Evolutionary conservation across 805 yeast species (phyloP).

Genomic region (Candida ascalaphidarum): DNA sequence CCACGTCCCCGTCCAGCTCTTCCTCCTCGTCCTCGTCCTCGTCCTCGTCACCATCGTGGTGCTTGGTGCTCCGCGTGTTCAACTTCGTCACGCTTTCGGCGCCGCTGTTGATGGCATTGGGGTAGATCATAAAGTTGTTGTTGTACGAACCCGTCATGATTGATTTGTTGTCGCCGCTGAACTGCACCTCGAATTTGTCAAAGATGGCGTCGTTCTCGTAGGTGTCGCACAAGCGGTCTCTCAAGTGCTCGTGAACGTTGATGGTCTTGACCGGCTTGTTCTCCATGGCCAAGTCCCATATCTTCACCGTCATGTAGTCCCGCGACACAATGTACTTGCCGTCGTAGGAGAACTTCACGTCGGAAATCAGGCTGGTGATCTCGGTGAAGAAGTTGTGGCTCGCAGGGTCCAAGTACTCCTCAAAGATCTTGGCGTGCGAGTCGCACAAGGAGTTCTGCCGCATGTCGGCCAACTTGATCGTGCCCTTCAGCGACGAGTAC

Average conservation of each 20-base stretch:
- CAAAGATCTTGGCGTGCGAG: constrained; percentile 76
- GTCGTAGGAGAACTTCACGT: constrained; percentile 83
- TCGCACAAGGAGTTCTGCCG: constrained; percentile 93
- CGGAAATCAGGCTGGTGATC: constrained; percentile 89
- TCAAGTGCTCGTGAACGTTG: constrained; percentile 89
- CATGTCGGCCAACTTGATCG: constrained; percentile 94
- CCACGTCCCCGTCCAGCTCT: constrained; percentile 15
- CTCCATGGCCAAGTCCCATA: constrained; percentile 98
- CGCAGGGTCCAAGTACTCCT: constrained; percentile 87
- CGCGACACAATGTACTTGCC: constrained; percentile 95
- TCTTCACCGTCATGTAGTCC: constrained; percentile 94
- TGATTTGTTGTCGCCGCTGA: constrained; percentile 85
- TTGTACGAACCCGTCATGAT: constrained; percentile 97
- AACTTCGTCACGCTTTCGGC: constrained; percentile 5
- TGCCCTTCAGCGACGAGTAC: constrained; percentile 93
- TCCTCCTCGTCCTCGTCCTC: constrained; percentile 24
- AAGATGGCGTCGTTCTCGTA: constrained; percentile 98
- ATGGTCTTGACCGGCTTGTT: constrained; percentile 89
- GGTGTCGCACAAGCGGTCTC: constrained; percentile 91
- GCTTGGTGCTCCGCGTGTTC: constrained; percentile 6
- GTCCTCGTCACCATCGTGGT: constrained; percentile 37
- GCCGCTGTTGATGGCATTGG: constrained; percentile 51
- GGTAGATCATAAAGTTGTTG: constrained; percentile 95
- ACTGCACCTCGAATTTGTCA: constrained; percentile 95
- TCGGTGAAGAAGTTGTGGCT: constrained; percentile 95